Evolutionary conservation across 192 early-diverging fungal species (phyloP).

Genomic region (Dimargaris xerosporica): DNA sequence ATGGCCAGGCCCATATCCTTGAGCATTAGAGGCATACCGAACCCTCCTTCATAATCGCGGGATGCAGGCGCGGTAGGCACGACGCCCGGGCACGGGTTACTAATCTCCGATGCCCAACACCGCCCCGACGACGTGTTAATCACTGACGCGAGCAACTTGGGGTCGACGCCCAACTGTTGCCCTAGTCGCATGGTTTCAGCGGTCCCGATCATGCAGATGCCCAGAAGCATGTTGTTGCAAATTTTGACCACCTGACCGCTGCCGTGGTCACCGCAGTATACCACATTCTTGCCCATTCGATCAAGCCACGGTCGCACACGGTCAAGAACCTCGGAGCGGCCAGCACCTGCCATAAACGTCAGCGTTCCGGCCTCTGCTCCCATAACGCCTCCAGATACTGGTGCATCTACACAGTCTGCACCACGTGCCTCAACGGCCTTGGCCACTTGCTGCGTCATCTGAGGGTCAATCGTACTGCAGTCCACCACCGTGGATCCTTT

Average conservation of each 20-base stretch:
- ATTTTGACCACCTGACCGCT: constrained; percentile 90
- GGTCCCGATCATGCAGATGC: constrained; percentile 84
- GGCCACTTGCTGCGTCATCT: constrained; percentile 57
- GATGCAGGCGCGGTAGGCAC: constrained; percentile 61
- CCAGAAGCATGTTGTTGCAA: constrained; percentile 94
- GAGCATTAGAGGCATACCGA: constrained; percentile 74
- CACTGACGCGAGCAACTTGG: constrained; percentile 64
- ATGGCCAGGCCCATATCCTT: constrained; percentile 89
- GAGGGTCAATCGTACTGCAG: constrained; percentile 84
- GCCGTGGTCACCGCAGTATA: constrained; percentile 68
- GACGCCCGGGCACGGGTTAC: constrained; percentile 79
- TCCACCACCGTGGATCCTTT: constrained; percentile 54
- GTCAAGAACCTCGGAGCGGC: constrained; percentile 38
- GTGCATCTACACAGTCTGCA: constrained; percentile 68
- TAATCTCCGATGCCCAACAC: constrained; percentile 86
- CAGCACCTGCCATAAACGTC: constrained; percentile 91
- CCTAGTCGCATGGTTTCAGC: constrained; percentile 90
- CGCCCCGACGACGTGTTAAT: constrained; percentile 80
- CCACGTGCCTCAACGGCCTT: constrained; percentile 38
- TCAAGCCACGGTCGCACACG: constrained; percentile 38
- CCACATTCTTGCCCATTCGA: constrained; percentile 81
- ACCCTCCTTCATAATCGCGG: constrained; percentile 75
- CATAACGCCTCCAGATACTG: constrained; percentile 85
- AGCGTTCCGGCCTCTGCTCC: constrained; percentile 81
- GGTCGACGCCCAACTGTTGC: constrained; percentile 71